phyloP scores from a whole-genome alignment of 1,284 basidiomycete genomes.

The Amylostereum areolatum region DNA sequence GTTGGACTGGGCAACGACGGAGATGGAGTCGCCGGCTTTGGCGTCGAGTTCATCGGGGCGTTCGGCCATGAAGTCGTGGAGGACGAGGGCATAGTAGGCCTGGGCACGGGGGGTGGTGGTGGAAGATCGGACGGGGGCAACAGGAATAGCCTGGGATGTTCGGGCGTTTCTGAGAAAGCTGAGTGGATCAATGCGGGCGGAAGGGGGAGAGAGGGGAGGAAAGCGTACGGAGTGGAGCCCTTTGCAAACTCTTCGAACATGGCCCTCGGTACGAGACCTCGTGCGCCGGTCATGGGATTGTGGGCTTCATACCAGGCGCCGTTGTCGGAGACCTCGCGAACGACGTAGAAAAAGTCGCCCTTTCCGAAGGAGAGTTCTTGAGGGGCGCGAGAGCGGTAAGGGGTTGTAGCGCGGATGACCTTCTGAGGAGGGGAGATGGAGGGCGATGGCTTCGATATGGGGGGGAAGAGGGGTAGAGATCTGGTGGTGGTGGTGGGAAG shows the following conservation, averaged over 20 bases:
- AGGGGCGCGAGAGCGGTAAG: conserved; percentile 70
- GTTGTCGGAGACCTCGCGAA: conserved; percentile 59
- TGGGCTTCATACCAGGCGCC: conserved; percentile 80
- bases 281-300: conserved; percentile 87
- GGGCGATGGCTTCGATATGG: conserved; percentile 62
- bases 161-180: conserved; percentile 1
- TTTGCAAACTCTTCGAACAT: conserved; percentile 89
- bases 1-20: conserved; percentile 87
- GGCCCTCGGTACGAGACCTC: conserved; percentile 84
- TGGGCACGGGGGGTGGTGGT: conserved; percentile 40
- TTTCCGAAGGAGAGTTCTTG: conserved; percentile 89
- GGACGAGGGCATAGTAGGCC: conserved; percentile 87
- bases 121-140: conserved; percentile 19
- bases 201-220: conserved; percentile 12
- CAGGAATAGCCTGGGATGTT: conserved; percentile 21
- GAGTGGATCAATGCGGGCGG: neutral
- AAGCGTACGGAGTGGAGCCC: conserved; percentile 51
- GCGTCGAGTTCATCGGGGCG: conserved; percentile 95
- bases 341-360: conserved; percentile 98
- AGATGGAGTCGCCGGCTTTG: conserved; percentile 89
- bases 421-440: conserved; percentile 86
- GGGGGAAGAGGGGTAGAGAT: conserved; percentile 56
- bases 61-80: conserved; percentile 94
- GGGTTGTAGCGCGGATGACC: conserved; percentile 83
- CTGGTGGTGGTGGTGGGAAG: conserved; percentile 56